phyloP scores from a whole-genome alignment of 2,329 filamentous ascomycete genomes.

The Apiospora malaysiana region DNA sequence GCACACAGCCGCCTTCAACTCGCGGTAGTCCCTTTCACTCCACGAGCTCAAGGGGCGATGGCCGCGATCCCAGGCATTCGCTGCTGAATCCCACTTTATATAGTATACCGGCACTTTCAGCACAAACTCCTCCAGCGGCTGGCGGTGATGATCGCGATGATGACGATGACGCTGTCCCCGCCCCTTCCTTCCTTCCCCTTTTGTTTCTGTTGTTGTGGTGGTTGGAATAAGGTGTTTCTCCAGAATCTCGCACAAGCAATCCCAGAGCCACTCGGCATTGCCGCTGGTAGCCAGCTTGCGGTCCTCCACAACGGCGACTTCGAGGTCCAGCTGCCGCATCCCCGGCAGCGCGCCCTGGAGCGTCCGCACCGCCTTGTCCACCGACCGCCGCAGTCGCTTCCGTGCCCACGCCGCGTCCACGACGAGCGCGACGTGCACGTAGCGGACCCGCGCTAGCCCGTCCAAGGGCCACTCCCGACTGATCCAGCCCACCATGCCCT shows the following conservation, averaged over 20 bases:
- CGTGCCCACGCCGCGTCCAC: background rate
- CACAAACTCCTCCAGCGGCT: background rate
- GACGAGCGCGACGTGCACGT: background rate
- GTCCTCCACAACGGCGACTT: background rate
- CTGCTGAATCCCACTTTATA: background rate
- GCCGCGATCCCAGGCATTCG: background rate
- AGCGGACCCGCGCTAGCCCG: background rate
- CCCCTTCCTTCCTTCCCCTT: too few species aligned
- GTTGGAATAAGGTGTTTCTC: background rate
- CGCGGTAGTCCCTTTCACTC: background rate
- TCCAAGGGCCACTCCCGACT: background rate
- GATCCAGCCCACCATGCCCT: background rate
- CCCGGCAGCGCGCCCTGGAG: background rate
- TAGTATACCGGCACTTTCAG: background rate
- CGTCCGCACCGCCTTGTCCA: background rate
- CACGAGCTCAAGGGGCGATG: background rate
- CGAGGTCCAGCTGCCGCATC: background rate
- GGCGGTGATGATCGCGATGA: too few species aligned
- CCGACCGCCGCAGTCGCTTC: background rate
- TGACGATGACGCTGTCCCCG: too few species aligned
- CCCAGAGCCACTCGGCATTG: background rate
- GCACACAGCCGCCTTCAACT: background rate
- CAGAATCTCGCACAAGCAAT: background rate
- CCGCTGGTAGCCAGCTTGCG: too few species aligned
- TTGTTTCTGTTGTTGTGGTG: too few species aligned